phyloP scores from a whole-genome alignment of 2,329 filamentous ascomycete species.

The Aspergillus niger region DNA sequence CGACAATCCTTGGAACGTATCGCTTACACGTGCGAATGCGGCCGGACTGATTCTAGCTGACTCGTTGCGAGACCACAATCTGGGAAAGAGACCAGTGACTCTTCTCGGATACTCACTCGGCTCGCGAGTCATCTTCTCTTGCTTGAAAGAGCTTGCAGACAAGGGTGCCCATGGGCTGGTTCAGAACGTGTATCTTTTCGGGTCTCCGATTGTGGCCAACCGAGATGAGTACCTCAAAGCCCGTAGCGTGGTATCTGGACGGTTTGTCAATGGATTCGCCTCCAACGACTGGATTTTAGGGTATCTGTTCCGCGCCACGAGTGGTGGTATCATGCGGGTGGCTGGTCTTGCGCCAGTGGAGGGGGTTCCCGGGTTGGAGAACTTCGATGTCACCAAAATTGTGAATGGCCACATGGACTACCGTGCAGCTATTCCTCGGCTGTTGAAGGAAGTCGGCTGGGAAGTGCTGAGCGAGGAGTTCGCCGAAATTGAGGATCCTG shows the following conservation, averaged over 20 bases:
- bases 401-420: constrained; percentile 97
- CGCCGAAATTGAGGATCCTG: constrained; percentile 92
- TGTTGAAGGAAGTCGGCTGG: constrained; percentile 89
- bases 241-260: constrained; percentile 81
- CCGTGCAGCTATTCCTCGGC: constrained; percentile 82
- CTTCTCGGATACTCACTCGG: constrained; percentile 94
- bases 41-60: constrained; percentile 92
- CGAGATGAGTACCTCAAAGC: constrained; percentile 83
- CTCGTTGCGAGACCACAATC: constrained; percentile 85
- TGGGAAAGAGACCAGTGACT: constrained; percentile 88
- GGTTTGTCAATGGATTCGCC: constrained; percentile 93
- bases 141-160: constrained; percentile 79
- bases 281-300: constrained; percentile 95
- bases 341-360: constrained; percentile 80
- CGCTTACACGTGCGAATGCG: constrained; percentile 81
- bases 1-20: constrained; percentile 98
- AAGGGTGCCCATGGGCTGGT: constrained; percentile 83
- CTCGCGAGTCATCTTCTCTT: constrained; percentile 88
- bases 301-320: constrained; percentile 92
- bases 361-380: constrained; percentile 78
- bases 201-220: constrained; percentile 87
- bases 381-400: constrained; percentile 80
- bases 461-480: constrained; percentile 91
- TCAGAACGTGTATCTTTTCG: constrained; percentile 95
- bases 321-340: constrained; percentile 84